These are phyloP conservation scores for Suillus fuscotomentosus DNA, from an alignment of 768 basidiomycete genomes.

Conservation along the genomic window DNA sequence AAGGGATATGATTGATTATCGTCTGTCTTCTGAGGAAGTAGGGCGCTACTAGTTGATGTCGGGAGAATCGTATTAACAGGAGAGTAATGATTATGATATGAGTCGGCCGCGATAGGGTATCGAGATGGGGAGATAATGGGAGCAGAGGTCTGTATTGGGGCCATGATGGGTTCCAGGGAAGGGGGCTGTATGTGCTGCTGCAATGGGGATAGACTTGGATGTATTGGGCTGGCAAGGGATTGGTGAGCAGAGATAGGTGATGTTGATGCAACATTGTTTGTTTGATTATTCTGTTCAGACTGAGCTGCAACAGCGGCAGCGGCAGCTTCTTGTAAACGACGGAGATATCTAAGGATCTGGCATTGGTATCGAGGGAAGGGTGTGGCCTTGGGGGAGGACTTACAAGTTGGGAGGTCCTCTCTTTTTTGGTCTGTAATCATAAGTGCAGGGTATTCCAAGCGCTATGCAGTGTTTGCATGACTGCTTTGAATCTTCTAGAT, in stretches of 20 bases:
- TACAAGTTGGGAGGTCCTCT: slow-evolving; percentile 91
- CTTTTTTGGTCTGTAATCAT: slow-evolving; percentile 93
- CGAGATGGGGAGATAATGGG: slow-evolving; percentile 55
- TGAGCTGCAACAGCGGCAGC: slow-evolving; percentile 53
- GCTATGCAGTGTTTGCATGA: slow-evolving; percentile 87
- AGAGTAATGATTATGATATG: slow-evolving; percentile 58
- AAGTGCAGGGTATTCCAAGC: slow-evolving; percentile 82
- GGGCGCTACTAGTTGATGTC: slow-evolving; percentile 29
- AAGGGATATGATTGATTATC: slow-evolving; percentile 41
- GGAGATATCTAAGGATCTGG: slow-evolving; percentile 57
- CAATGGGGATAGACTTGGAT: slow-evolving; percentile 44
- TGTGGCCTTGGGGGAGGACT: slow-evolving; percentile 22
- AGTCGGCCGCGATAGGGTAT: slow-evolving; percentile 70
- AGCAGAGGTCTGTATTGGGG: slow-evolving; percentile 40
- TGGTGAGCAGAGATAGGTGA: slow-evolving; percentile 46
- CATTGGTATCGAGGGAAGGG: neutral
- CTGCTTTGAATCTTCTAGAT: slow-evolving; percentile 71
- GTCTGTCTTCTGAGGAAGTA: slow-evolving; percentile 40
- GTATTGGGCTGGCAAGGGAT: slow-evolving; percentile 45
- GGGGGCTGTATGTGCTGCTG: slow-evolving; percentile 22
- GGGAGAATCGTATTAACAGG: slow-evolving; percentile 32
- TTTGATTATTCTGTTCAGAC: slow-evolving; percentile 35
- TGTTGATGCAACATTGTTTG: slow-evolving; percentile 35
- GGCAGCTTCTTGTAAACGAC: slow-evolving; percentile 72
- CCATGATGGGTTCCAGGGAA: slow-evolving; percentile 53